Evolutionary conservation across 768 basidiomycete species (phyloP).

Genomic region (Dendrothele bispora): DNA sequence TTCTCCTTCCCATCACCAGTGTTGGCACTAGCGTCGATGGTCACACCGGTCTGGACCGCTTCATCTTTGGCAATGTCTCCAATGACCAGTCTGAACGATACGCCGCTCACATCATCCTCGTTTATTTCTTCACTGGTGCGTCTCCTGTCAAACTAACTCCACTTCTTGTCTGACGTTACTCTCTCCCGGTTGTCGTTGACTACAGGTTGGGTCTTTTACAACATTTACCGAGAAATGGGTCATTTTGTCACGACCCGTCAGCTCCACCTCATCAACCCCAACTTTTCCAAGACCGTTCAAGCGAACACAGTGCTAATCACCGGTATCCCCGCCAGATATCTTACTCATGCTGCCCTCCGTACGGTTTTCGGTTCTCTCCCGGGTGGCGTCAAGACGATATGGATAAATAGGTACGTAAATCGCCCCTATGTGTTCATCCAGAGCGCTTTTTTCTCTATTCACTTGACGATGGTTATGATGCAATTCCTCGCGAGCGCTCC

Average conservation of each 20-base stretch:
- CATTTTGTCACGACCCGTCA: constrained; percentile 83
- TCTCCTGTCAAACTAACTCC: constrained; percentile 4
- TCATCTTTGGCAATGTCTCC: constrained; percentile 82
- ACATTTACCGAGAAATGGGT: constrained; percentile 76
- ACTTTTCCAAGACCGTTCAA: constrained; percentile 76
- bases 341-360: constrained; percentile 66
- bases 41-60: constrained; percentile 60
- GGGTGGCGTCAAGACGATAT: constrained; percentile 87
- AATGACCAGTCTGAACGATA: constrained; percentile 53
- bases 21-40: constrained; percentile 47
- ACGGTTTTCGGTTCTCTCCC: constrained; percentile 81
- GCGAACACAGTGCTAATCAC: constrained; percentile 91
- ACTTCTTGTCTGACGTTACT: not conserved
- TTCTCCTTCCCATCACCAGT: constrained; percentile 77
- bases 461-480: too few relatives aligned
- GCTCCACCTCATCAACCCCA: constrained; percentile 71
- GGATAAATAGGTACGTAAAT: constrained; percentile 80
- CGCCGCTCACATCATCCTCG: constrained; percentile 76
- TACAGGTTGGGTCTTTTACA: constrained; percentile 82
- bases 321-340: constrained; percentile 78
- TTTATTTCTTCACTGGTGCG: constrained; percentile 79
- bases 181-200: too few relatives aligned
- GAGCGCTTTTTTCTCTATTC: not conserved
- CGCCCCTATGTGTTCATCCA: too few relatives aligned
- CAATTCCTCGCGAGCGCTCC: too few relatives aligned